phyloP scores from a whole-genome alignment of 139 green algal genomes.

The Micromonas commoda region DNA sequence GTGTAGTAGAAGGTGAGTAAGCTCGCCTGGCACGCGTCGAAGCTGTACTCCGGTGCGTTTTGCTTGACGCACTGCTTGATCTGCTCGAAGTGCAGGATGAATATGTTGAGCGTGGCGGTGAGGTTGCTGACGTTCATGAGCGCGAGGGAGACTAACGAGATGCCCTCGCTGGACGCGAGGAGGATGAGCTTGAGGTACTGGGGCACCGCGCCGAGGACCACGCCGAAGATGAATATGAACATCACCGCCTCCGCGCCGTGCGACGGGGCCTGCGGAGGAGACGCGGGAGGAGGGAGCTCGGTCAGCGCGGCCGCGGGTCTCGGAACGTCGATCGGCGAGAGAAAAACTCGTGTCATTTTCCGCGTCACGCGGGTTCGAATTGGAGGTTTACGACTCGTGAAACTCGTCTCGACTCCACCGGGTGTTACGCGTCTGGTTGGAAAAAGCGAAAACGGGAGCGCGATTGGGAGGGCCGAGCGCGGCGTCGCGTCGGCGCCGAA shows the following conservation, averaged over 20 bases:
- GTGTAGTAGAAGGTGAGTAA: conserved; percentile 24
- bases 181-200: conserved; percentile 17
- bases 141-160: neutral
- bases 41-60: neutral
- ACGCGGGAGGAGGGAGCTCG: neutral
- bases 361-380: no score
- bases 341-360: no score
- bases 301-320: neutral
- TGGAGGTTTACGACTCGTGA: no score
- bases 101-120: conserved; percentile 18
- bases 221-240: neutral
- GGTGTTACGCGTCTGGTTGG: no score
- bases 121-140: conserved; percentile 8
- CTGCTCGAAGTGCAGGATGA: conserved; percentile 24
- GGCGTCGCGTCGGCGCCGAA: no score
- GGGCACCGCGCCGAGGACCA: conserved; percentile 6
- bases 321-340: no score
- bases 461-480: no score
- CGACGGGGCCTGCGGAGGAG: neutral
- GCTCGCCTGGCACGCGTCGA: neutral
- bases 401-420: no score
- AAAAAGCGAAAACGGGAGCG: no score
- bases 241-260: neutral
- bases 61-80: conserved; percentile 10
- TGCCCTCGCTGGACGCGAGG: neutral